These are phyloP conservation scores for Multifurca ochricompacta DNA, from an alignment of 768 basidiomycete species.

Conservation along the genomic window DNA sequence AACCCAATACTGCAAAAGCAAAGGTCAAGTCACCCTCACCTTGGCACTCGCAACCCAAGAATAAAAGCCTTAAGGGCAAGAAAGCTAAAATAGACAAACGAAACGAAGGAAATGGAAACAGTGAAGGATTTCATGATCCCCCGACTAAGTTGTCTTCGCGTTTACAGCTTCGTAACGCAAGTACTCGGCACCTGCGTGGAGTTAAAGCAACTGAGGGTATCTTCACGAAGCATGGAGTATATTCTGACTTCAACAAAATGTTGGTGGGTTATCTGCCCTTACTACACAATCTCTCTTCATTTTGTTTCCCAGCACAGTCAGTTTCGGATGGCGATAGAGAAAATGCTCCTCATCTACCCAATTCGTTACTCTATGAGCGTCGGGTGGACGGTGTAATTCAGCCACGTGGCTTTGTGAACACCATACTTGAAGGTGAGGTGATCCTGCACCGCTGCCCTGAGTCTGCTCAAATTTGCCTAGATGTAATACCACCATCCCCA, in stretches of 20 bases:
- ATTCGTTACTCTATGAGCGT: constrained; percentile 9
- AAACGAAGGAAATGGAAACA: background rate
- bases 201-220: background rate
- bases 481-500: constrained; percentile 35
- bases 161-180: background rate
- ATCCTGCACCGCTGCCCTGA: too few species aligned
- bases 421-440: constrained; percentile 17
- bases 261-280: background rate
- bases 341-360: background rate
- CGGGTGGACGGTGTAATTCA: constrained; percentile 22
- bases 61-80: background rate
- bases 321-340: background rate
- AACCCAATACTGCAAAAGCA: background rate
- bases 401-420: constrained; percentile 4
- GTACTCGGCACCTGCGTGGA: background rate
- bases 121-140: background rate
- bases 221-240: background rate
- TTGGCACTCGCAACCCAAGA: background rate
- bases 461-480: constrained; percentile 25
- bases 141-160: background rate
- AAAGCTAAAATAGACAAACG: background rate
- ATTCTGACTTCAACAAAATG: background rate
- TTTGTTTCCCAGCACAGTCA: background rate
- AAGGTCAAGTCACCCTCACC: background rate
- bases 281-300: background rate